Conservation (phyloP, 2,329 filamentous ascomycete genomes). For the Cercospora zeae-maydis region DNA sequence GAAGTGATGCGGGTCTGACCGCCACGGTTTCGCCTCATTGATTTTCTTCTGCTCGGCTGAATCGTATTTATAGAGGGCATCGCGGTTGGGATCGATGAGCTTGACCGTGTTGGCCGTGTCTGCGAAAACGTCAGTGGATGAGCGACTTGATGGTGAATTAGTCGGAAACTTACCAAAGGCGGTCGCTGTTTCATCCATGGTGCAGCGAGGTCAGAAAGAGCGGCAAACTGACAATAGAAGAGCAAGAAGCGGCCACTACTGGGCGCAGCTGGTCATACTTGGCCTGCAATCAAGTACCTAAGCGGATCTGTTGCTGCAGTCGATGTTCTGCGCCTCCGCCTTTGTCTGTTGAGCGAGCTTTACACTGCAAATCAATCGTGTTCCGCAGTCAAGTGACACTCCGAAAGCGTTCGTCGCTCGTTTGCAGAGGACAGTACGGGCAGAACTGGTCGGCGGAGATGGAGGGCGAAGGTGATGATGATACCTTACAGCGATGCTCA, state of each 20-base stretch:
- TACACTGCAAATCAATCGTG: neutral
- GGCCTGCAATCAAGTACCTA: conserved; percentile 10
- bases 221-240: conserved; percentile 7
- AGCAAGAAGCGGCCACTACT: conserved; percentile 6
- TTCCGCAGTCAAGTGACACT: neutral
- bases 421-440: neutral
- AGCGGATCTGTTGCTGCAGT: neutral
- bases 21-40: conserved; percentile 68
- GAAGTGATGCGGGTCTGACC: conserved; percentile 77
- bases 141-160: neutral
- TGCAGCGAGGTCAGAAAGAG: conserved; percentile 10
- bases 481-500: neutral
- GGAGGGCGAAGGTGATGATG: neutral
- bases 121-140: conserved; percentile 39
- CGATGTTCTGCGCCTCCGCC: neutral
- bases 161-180: conserved; percentile 7
- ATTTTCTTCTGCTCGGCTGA: conserved; percentile 63
- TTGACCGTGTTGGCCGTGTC: conserved; percentile 81
- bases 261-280: conserved; percentile 22
- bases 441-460: neutral
- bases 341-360: conserved; percentile 5
- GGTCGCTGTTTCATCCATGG: conserved; percentile 36
- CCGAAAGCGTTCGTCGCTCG: neutral
- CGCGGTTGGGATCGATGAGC: conserved; percentile 79
- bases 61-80: conserved; percentile 88